These are phyloP conservation scores for Cladosporium sp. DNA, from an alignment of 2,329 filamentous ascomycete species.

Conservation along the genomic window DNA sequence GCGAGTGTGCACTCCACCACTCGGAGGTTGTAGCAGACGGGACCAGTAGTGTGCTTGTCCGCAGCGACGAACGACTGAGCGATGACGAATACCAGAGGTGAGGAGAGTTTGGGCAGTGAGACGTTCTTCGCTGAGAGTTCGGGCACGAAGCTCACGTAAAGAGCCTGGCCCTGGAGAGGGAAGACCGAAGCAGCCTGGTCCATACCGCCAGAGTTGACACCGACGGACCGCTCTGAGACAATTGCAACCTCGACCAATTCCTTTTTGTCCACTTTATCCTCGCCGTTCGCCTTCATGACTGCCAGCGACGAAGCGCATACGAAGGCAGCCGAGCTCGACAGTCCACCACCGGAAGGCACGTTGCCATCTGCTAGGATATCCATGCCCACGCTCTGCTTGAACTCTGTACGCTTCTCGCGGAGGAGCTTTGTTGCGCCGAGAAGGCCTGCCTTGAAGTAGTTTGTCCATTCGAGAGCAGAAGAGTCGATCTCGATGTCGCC, in stretches of 20 bases:
- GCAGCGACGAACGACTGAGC: slow-evolving; percentile 92
- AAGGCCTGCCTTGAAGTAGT: slow-evolving; percentile 95
- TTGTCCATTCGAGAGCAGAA: slow-evolving; percentile 87
- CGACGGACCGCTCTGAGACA: slow-evolving; percentile 88
- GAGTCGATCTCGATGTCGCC: slow-evolving; percentile 70
- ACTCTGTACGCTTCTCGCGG: slow-evolving; percentile 60
- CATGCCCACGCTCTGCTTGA: slow-evolving; percentile 73
- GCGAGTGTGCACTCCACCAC: slow-evolving; percentile 95
- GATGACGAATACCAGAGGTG: slow-evolving; percentile 87
- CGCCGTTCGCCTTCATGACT: slow-evolving; percentile 81
- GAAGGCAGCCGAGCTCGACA: slow-evolving; percentile 92
- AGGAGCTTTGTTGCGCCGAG: slow-evolving; percentile 78
- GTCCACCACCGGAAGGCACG: slow-evolving; percentile 85
- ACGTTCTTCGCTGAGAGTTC: slow-evolving; percentile 74
- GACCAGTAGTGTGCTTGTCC: slow-evolving; percentile 91
- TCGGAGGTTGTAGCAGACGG: slow-evolving; percentile 92
- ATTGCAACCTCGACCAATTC: slow-evolving; percentile 90
- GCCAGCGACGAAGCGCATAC: slow-evolving; percentile 87
- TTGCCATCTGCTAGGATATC: slow-evolving; percentile 87
- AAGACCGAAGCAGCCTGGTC: slow-evolving; percentile 97
- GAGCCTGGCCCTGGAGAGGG: slow-evolving; percentile 77
- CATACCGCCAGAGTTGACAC: slow-evolving; percentile 97
- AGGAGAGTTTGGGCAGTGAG: slow-evolving; percentile 75
- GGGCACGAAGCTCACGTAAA: slow-evolving; percentile 88
- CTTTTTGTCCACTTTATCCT: slow-evolving; percentile 79